phyloP scores from a whole-genome alignment of 192 early-diverging fungal genomes.

The Coemansia sp. region DNA sequence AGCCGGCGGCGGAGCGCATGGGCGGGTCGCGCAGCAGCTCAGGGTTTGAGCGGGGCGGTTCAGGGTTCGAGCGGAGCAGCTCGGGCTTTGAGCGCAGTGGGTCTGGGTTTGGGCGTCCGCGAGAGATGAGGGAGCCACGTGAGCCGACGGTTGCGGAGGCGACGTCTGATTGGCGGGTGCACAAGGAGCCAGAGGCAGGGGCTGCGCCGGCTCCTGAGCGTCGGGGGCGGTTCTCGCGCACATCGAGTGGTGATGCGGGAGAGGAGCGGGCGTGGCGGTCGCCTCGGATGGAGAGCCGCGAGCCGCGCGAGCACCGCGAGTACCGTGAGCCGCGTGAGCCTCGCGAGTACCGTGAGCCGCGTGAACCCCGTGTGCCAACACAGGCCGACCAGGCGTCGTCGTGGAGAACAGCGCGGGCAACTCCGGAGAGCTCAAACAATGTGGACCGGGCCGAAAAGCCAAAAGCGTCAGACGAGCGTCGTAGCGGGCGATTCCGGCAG shows the following conservation, averaged over 20 bases:
- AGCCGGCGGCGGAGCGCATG: neutral
- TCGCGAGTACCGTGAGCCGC: slow-evolving; percentile 23
- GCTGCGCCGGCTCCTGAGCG: neutral
- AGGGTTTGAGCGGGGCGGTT: slow-evolving; percentile 7
- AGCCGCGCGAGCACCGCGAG: slow-evolving; percentile 22
- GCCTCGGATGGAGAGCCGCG: slow-evolving; percentile 10
- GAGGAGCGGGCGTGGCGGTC: slow-evolving; percentile 20
- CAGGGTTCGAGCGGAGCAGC: slow-evolving; percentile 9
- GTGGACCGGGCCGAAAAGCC: slow-evolving; percentile 4
- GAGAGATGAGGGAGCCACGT: neutral
- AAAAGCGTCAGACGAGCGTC: neutral
- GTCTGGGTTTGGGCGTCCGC: slow-evolving; percentile 11
- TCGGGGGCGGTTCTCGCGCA: slow-evolving; percentile 27
- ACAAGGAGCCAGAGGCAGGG: slow-evolving; percentile 12
- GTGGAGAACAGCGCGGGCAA: slow-evolving; percentile 19
- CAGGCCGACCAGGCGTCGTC: slow-evolving; percentile 22
- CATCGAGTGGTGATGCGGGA: slow-evolving; percentile 24
- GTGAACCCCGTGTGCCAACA: slow-evolving; percentile 22
- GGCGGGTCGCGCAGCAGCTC: slow-evolving; percentile 9
- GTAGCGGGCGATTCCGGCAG: neutral
- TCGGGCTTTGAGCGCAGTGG: neutral
- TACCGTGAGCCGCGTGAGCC: slow-evolving; percentile 19
- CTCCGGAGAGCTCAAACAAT: neutral
- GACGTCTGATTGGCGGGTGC: slow-evolving; percentile 33
- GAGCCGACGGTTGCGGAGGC: slow-evolving; percentile 31